Conservation (phyloP, 306 rosid genomes). For the Fragaria vesca region DNA sequence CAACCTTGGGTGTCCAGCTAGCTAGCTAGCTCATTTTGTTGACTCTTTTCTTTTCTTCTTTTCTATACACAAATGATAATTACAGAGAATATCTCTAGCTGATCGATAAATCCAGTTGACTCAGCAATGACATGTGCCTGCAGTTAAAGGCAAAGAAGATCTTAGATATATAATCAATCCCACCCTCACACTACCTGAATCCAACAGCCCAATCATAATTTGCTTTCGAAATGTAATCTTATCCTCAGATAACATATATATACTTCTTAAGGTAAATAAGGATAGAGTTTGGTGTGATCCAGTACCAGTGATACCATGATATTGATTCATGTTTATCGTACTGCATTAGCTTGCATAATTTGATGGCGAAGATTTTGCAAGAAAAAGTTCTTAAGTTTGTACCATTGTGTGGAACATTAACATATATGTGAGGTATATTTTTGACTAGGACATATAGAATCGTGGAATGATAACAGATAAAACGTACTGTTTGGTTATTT, state of each 20-base stretch:
- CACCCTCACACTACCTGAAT: constrained; percentile 4
- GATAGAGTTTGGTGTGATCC: neutral
- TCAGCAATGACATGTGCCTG: constrained; percentile 5
- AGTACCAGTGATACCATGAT: neutral
- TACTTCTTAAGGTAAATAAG: constrained; percentile 8
- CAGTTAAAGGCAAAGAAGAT: constrained; percentile 4
- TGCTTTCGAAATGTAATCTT: neutral
- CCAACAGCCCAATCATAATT: neutral
- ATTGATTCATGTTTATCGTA: neutral
- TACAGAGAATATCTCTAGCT: neutral
- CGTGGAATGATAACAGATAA: neutral
- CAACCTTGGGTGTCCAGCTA: neutral
- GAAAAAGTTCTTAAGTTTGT: neutral
- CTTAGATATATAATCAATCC: neutral
- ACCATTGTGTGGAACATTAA: neutral
- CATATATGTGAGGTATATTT: neutral
- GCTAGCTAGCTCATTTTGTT: neutral
- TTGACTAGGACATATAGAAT: neutral
- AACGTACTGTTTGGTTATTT: neutral
- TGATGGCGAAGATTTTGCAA: neutral
- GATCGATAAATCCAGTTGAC: neutral
- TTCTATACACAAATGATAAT: neutral
- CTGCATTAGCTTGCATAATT: neutral
- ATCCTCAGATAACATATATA: constrained; percentile 22
- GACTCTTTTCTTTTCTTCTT: neutral